phyloP scores from a whole-genome alignment of 2,329 filamentous ascomycete genomes.

The Septoria linicola region DNA sequence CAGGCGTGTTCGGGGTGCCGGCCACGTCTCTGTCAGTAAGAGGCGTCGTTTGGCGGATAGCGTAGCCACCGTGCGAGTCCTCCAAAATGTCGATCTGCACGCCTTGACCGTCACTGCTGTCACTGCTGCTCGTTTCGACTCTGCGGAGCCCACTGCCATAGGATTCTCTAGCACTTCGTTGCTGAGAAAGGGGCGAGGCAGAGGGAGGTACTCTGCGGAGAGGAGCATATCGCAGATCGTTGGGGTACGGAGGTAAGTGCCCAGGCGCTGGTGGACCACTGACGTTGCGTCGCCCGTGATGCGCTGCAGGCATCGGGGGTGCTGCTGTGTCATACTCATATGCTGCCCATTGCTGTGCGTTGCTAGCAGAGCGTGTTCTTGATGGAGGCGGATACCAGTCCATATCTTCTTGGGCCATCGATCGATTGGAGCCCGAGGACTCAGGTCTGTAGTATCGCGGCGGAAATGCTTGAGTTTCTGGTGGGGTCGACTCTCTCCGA shows the following conservation, averaged over 20 bases:
- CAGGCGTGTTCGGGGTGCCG: conserved; percentile 14
- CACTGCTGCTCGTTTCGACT: conserved; percentile 27
- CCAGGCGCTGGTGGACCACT: conserved; percentile 34
- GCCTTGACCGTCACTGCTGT: conserved; percentile 34
- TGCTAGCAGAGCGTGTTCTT: conserved; percentile 43
- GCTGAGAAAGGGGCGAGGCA: conserved; percentile 28
- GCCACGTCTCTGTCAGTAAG: neutral
- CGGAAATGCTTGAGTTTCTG: conserved; percentile 27
- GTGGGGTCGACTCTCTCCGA: conserved; percentile 35
- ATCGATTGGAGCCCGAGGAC: conserved; percentile 43
- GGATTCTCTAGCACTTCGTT: conserved; percentile 6
- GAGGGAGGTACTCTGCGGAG: conserved; percentile 32
- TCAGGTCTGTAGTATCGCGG: conserved; percentile 37
- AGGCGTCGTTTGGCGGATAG: conserved; percentile 19
- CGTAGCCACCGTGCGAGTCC: conserved; percentile 28
- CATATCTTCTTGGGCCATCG: conserved; percentile 48
- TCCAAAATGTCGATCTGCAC: conserved; percentile 34
- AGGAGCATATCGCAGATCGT: conserved; percentile 37
- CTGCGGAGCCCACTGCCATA: conserved; percentile 27
- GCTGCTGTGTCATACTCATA: conserved; percentile 41
- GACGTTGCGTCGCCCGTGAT: conserved; percentile 37
- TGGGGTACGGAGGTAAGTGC: conserved; percentile 1
- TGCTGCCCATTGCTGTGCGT: conserved; percentile 35
- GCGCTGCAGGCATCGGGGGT: conserved; percentile 34
- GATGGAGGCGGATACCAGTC: conserved; percentile 40